Percentiles rank a stretch among this genome's conserved stretches.
These are phyloP conservation scores for Akanthomyces lecanii DNA, from an alignment of 2,329 filamentous ascomycete genomes.

Conservation along the genomic window DNA sequence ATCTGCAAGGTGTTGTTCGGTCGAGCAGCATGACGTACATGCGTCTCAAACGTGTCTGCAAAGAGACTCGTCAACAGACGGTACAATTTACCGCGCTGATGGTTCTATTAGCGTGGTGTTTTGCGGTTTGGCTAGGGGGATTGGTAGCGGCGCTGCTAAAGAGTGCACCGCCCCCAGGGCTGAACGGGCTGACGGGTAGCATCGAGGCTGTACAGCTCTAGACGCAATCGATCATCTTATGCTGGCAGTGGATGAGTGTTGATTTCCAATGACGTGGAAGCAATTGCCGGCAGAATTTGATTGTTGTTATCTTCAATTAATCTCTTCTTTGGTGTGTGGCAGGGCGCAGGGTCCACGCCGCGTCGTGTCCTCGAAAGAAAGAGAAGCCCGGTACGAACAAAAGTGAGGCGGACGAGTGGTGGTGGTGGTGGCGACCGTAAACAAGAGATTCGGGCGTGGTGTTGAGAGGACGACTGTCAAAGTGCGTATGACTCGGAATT, in stretches of 20 bases:
- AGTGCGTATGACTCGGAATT: not conserved
- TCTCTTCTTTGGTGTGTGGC: too few species aligned
- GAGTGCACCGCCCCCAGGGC: slow-evolving; percentile 6
- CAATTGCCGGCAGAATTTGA: too few species aligned
- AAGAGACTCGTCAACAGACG: too few species aligned
- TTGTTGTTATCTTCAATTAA: too few species aligned
- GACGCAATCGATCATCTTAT: too few species aligned
- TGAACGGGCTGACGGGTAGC: slow-evolving; percentile 7
- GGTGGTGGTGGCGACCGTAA: too few species aligned
- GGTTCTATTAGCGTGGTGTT: not conserved
- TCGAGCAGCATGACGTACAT: slow-evolving; percentile 1
- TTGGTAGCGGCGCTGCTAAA: not conserved
- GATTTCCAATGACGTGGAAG: too few species aligned
- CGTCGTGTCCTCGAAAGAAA: not conserved
- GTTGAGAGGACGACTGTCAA: not conserved
- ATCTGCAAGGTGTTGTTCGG: not conserved
- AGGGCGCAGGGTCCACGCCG: not conserved
- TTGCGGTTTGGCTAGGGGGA: not conserved
- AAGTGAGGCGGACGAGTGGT: not conserved
- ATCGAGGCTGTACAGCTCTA: slow-evolving; percentile 1
- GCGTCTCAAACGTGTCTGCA: not conserved
- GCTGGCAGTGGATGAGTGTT: too few species aligned
- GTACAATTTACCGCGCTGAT: not conserved
- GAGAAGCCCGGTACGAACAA: not conserved
- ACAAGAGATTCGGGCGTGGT: too few species aligned